phyloP scores from a whole-genome alignment of 2,329 filamentous ascomycete species.

The Pseudogymnoascus sp. region DNA sequence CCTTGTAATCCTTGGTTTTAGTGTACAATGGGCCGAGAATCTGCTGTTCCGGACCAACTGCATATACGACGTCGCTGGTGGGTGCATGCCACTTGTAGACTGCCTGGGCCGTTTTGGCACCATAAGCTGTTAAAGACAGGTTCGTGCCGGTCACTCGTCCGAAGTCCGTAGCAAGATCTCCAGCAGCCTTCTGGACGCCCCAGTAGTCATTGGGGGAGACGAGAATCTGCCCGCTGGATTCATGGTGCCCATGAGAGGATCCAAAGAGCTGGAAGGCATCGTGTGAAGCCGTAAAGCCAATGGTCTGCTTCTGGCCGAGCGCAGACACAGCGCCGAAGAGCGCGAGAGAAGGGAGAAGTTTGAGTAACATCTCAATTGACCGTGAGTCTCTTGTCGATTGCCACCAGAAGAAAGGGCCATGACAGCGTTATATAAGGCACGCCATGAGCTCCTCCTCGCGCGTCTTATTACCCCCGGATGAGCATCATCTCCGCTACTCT shows the following conservation, averaged over 20 bases:
- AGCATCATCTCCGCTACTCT: background rate
- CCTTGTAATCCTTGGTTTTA: conserved; percentile 29
- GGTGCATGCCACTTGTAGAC: background rate
- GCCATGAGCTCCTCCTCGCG: conserved; percentile 13
- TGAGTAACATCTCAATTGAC: conserved; percentile 14
- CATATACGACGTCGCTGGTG: conserved; percentile 26
- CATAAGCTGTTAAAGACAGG: conserved; percentile 38
- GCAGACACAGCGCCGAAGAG: conserved; percentile 25
- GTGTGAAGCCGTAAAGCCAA: conserved; percentile 30
- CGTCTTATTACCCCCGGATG: background rate
- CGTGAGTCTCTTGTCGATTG: conserved; percentile 7
- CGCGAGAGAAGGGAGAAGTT: conserved; percentile 17
- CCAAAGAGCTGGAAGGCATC: conserved; percentile 15
- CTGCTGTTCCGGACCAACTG: conserved; percentile 34
- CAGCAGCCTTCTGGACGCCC: conserved; percentile 59
- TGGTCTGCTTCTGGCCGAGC: conserved; percentile 44
- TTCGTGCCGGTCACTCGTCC: conserved; percentile 62
- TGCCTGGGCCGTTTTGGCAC: background rate
- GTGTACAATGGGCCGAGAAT: conserved; percentile 40
- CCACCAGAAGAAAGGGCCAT: conserved; percentile 11
- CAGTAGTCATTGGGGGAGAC: conserved; percentile 56
- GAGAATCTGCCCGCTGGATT: conserved; percentile 42
- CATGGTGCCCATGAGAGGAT: conserved; percentile 3
- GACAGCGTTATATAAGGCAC: conserved; percentile 11
- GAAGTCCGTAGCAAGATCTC: conserved; percentile 62